A percentile compares a stretch with the other conserved stretches of the same genome.
Conservation (phyloP, 805 yeast genomes). For the Cyberlindnera bimundalis region DNA sequence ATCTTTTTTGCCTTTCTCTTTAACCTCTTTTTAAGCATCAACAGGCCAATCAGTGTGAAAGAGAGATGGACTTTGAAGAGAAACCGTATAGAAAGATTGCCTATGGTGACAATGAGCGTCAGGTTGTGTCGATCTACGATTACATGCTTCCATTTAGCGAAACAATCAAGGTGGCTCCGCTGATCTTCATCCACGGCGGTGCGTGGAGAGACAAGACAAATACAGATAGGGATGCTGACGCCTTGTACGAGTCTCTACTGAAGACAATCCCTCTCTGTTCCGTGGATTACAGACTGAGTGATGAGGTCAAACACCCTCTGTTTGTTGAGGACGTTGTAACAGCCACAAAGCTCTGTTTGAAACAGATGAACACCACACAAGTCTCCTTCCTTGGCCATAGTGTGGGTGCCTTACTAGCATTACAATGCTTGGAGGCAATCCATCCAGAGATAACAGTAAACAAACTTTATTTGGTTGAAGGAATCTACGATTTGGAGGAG, state of each 20-base stretch:
- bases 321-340: constrained; percentile 53
- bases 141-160: constrained; percentile 11
- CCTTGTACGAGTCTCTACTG: constrained; percentile 24
- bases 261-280: constrained; percentile 27
- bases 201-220: constrained; percentile 78
- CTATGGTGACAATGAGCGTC: constrained; percentile 15
- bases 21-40: too few relatives aligned
- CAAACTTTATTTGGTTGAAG: constrained; percentile 51
- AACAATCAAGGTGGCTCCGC: constrained; percentile 21
- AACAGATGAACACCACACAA: constrained; percentile 11
- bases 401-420: constrained; percentile 61
- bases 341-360: constrained; percentile 29
- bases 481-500: constrained; percentile 56
- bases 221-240: constrained; percentile 52
- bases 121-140: constrained; percentile 14
- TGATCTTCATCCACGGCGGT: constrained; percentile 79
- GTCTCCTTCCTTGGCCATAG: constrained; percentile 65
- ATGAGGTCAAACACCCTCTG: constrained; percentile 56
- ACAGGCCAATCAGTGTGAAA: too few relatives aligned
- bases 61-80: background rate
- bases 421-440: constrained; percentile 12
- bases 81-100: background rate
- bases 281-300: constrained; percentile 65
- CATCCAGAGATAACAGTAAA: constrained; percentile 14
- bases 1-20: background rate